phyloP scores from a whole-genome alignment of 495 filamentous ascomycete species.

The Hyaloscypha bicolor region DNA sequence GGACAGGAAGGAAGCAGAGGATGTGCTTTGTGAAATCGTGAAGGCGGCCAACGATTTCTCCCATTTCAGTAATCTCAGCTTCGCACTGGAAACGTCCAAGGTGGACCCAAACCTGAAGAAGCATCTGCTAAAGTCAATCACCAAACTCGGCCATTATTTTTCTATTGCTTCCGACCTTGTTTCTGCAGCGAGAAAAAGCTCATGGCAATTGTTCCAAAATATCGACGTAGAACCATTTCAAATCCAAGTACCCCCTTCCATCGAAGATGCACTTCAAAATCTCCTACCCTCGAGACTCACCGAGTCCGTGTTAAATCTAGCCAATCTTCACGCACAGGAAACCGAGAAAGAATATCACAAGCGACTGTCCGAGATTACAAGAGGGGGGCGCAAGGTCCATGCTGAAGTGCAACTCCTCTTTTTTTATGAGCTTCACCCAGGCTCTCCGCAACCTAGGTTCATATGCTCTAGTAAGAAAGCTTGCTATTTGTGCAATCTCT shows the following conservation, averaged over 20 bases:
- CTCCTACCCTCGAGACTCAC: not conserved
- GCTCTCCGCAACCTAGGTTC: constrained; percentile 29
- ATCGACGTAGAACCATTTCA: constrained; percentile 31
- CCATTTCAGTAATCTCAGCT: constrained; percentile 4
- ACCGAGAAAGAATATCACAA: not conserved
- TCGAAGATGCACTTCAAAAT: not conserved
- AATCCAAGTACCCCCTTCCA: constrained; percentile 14
- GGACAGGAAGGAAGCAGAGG: not conserved
- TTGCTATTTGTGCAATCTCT: constrained; percentile 40
- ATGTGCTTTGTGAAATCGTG: constrained; percentile 15
- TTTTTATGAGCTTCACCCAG: constrained; percentile 39
- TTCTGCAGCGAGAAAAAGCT: constrained; percentile 30
- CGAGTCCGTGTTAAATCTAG: not conserved
- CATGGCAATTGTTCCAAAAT: constrained; percentile 29
- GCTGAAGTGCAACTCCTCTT: constrained; percentile 46
- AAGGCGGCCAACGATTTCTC: constrained; percentile 13
- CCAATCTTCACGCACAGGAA: constrained; percentile 2
- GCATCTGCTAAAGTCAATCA: constrained; percentile 32
- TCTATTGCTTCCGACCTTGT: constrained; percentile 32
- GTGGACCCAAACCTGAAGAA: constrained; percentile 27
- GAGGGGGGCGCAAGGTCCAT: constrained; percentile 28
- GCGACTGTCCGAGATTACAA: not conserved
- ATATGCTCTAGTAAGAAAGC: constrained; percentile 41
- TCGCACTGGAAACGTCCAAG: constrained; percentile 8
- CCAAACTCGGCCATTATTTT: constrained; percentile 37